Evolutionary conservation across 139 green algal genomes (phyloP), one percentile per base, ranked within the genome.

Genomic region (Mesotaenium endlicherianum): DNA sequence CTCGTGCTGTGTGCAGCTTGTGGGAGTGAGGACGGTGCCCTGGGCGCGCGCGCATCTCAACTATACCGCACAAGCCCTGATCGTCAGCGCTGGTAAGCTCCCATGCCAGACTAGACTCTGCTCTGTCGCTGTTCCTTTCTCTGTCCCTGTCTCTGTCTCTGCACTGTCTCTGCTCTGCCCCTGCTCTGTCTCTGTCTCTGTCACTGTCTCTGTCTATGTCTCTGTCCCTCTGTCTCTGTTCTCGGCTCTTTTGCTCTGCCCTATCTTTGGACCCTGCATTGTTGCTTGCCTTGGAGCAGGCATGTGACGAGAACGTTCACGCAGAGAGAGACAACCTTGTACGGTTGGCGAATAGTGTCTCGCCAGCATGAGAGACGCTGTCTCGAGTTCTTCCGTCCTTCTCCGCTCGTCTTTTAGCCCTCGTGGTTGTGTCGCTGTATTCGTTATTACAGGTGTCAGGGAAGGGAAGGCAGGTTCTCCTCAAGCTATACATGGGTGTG

Each of bases 1-100:
- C 20, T 64, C 26, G 20, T 64, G 53, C 20, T 34, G 20, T 64
- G 26, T 64, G 64, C 64, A 75, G 64, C 34, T 75, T 14, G 34
- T 58, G 11, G 70, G 70, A 49, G 70, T 69, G n/a, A 3, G 78
- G 17, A 85, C 78, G 38, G 67, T 85, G 43, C 78, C 78, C 2
- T 85, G 78, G 78, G 78, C 78, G 31, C 44, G 85, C 34, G 38
- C 6, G n/a, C 85, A 85, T 71, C 64, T 85, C 42, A 85, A 85
- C 55, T 84, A 85, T 30, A 85, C 78, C 16, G 78, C 78, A 78
- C 78, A 85, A n/a, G 44, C 78, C 5, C 78, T 85, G 3, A 85
- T 85, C 34, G 2, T 84, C 78, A 72, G 69, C 42, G 41, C 78
- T 84, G 78, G 78, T 83, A 3, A 79, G 70, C 64, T 16, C 64